phyloP scores from a whole-genome alignment of 345 rosid species.

The Trapa incisa region DNA sequence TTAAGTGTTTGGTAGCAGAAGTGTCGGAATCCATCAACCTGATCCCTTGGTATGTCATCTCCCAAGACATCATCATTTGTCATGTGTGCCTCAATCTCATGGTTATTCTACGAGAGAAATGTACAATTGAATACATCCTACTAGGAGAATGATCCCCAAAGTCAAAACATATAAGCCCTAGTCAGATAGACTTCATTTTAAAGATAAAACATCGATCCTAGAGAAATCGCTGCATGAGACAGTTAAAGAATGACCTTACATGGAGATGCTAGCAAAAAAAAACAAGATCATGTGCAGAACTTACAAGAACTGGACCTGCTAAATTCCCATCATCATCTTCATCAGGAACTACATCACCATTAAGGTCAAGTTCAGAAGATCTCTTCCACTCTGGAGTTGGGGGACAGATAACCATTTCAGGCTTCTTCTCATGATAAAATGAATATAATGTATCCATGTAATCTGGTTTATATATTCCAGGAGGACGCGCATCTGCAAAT shows the following conservation, averaged over 20 bases:
- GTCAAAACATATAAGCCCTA: conserved; percentile 1
- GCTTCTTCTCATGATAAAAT: conserved; percentile 82
- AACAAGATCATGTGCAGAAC: conserved; percentile 1
- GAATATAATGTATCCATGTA: conserved; percentile 65
- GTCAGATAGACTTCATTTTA: neutral
- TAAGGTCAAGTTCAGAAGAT: conserved; percentile 72
- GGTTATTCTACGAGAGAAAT: conserved; percentile 40
- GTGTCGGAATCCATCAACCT: conserved; percentile 38
- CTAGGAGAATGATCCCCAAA: conserved; percentile 8
- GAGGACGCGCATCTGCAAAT: conserved; percentile 82
- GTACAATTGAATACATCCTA: neutral
- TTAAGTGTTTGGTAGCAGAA: conserved; percentile 65
- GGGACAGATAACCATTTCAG: conserved; percentile 52
- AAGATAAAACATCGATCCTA: neutral
- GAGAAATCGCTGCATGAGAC: neutral
- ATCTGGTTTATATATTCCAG: conserved; percentile 87
- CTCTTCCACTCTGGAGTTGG: conserved; percentile 93
- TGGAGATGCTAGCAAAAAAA: no score
- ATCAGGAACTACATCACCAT: conserved; percentile 80
- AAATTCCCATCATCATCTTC: conserved; percentile 52
- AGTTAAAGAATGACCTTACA: neutral
- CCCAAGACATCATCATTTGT: conserved; percentile 94
- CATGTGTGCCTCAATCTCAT: conserved; percentile 41
- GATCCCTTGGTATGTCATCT: conserved; percentile 84
- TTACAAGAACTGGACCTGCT: conserved; percentile 33